A percentile compares a stretch with the other conserved stretches of the same genome.
These are phyloP conservation scores for Dactylellina haptotyla DNA, from an alignment of 2,329 filamentous ascomycete species.

Conservation along the genomic window DNA sequence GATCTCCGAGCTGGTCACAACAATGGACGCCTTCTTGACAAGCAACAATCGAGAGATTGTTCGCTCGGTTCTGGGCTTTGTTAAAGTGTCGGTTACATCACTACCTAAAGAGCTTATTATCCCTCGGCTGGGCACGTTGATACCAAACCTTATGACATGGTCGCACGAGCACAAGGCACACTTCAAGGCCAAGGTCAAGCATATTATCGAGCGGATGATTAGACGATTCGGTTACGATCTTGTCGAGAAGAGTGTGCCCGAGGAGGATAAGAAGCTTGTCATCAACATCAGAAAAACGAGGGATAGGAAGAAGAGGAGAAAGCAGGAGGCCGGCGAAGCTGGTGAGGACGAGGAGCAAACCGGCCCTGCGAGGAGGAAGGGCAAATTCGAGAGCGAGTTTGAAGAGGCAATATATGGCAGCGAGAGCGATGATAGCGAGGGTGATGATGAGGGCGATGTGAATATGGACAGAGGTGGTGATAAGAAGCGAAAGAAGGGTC, in stretches of 20 bases:
- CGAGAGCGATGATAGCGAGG: conserved; percentile 63
- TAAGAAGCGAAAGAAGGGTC: conserved; percentile 66
- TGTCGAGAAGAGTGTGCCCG: conserved; percentile 82
- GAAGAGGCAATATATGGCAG: conserved; percentile 95
- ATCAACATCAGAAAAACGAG: conserved; percentile 94
- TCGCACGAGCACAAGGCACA: conserved; percentile 98
- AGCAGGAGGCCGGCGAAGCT: conserved; percentile 72
- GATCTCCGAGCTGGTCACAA: conserved; percentile 85
- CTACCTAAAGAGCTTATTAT: conserved; percentile 81
- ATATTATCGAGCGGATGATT: conserved; percentile 94
- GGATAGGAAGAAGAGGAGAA: conserved; percentile 89
- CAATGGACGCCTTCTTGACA: conserved; percentile 94
- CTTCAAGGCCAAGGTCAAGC: conserved; percentile 96
- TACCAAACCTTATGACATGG: conserved; percentile 94
- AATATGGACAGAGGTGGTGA: conserved; percentile 69
- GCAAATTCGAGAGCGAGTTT: conserved; percentile 88
- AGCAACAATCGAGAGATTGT: conserved; percentile 98
- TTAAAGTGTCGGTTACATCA: conserved; percentile 92
- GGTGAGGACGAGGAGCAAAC: conserved; percentile 69
- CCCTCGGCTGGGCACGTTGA: conserved; percentile 77
- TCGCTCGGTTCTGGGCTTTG: conserved; percentile 90
- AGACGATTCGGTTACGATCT: conserved; percentile 85
- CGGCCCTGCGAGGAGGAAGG: conserved; percentile 63
- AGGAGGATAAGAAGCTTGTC: conserved; percentile 87
- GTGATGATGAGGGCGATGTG: conserved; percentile 70